Base-by-base conservation (phyloP, 106 monocot genomes). In the Alisma plantagoaquatica region DNA sequence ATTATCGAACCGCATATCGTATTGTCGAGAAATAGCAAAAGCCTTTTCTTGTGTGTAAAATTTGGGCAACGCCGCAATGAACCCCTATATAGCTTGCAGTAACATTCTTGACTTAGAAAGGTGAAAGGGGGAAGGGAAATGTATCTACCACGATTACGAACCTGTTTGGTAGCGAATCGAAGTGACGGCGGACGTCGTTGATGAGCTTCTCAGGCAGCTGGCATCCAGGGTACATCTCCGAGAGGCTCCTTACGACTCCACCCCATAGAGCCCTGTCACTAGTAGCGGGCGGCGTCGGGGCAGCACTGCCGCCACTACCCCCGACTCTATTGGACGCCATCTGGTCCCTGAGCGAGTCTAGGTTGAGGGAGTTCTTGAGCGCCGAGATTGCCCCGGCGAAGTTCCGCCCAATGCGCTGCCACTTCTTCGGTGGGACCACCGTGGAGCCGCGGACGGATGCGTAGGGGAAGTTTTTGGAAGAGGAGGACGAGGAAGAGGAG, bases 131-230 rank as follows among this genome's bases (percentile, higher is more conserved):
- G n/a, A n/a, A n/a, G n/a, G n/a, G n/a, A n/a, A n/a, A n/a, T n/a
- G n/a, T n/a, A n/a, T n/a, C n/a, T n/a, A n/a, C n/a, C n/a, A n/a
- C n/a, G n/a, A n/a, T n/a, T 22, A 10, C 29, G 17, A 22, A 84
- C 83, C 79, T 84, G 66, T 72, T 61, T 21, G 94, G 94, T 4
- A 89, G 58, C 2, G 83, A 74, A 43, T 94, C 93, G 57, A 87
- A 94, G 66, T 87, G 93, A 41, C 77, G 87, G 49, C 84, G 83
- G 51, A 84, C 25, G 59, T 78, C 70, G 53, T 75, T 51, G 61
- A 89, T 50, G 75, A 84, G 84, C 60, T 77, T 74, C 46, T 96
- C 88, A 11, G 87, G 75, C 17, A 77, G 73, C 57, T 89, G 83
- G 54, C 68, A 67, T 17, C 68, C 73, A 10, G 87, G 83, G 66